Evolutionary conservation across 2,329 filamentous ascomycete genomes (phyloP).

Genomic region (Hypoxylon sp.): DNA sequence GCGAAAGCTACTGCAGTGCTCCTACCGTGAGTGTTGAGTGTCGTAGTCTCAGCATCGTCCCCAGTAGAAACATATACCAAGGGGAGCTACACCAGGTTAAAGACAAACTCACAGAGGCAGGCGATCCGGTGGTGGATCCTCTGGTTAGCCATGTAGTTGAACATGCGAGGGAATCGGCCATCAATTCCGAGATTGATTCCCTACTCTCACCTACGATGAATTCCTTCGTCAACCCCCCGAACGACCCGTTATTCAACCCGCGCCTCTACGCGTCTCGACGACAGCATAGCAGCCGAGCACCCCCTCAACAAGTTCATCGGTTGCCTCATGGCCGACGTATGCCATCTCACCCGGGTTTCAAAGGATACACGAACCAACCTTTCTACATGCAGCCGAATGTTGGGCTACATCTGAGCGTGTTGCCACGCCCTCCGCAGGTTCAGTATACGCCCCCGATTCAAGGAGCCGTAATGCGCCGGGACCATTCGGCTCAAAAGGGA

Average conservation of each 20-base stretch:
- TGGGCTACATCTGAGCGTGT: not conserved
- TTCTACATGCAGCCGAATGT: slow-evolving; percentile 9
- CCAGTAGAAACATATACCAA: not conserved
- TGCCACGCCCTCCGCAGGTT: not conserved
- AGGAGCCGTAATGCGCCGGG: not conserved
- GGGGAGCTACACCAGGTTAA: not conserved
- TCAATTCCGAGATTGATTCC: not conserved
- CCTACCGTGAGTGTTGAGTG: not conserved
- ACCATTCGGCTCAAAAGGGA: no score
- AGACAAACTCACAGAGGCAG: not conserved
- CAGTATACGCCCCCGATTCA: not conserved
- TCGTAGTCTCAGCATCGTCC: not conserved
- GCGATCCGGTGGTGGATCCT: not conserved
- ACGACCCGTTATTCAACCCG: not conserved
- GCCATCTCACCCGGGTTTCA: no score
- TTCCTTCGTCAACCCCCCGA: not conserved
- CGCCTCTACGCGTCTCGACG: not conserved
- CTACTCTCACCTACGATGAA: not conserved
- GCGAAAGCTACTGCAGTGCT: not conserved
- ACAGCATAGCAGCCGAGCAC: not conserved
- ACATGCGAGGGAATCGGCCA: not conserved
- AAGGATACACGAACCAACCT: not conserved
- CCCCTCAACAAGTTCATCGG: not conserved
- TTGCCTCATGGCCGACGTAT: no score
- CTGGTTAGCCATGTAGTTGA: not conserved